A percentile compares a stretch with the other conserved stretches of the same genome.
These are phyloP conservation scores for Centella asiatica DNA, from an alignment of 129 eudicot species.

Conservation along the genomic window DNA sequence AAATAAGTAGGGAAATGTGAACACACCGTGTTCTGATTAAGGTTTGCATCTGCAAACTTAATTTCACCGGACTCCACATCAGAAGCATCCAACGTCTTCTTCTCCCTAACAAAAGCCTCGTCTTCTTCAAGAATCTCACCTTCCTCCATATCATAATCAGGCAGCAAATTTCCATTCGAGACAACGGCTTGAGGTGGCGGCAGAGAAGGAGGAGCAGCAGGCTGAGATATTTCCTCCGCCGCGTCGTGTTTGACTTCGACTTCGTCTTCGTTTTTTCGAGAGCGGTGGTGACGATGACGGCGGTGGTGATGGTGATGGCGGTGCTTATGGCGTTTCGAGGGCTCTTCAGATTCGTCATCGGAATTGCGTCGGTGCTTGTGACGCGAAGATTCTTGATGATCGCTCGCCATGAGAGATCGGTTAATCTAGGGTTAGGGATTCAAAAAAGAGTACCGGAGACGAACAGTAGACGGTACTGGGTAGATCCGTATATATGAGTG, in stretches of 20 bases:
- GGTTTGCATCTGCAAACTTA: conserved; percentile 3
- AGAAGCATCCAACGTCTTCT: conserved; percentile 27
- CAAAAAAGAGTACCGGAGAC: neutral
- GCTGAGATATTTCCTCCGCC: conserved; percentile 15
- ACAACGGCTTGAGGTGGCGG: conserved; percentile 3
- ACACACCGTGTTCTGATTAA: conserved; percentile 44
- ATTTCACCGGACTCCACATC: conserved; percentile 77
- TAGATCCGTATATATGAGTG: neutral
- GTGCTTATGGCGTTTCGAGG: conserved; percentile 63
- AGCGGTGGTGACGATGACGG: conserved; percentile 21
- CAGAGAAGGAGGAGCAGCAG: conserved; percentile 17
- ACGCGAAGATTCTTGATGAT: conserved; percentile 38
- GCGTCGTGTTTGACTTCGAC: conserved; percentile 25
- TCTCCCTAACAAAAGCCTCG: conserved; percentile 14
- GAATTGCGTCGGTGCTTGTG: conserved; percentile 66
- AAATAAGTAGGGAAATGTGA: conserved; percentile 15
- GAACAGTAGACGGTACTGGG: neutral
- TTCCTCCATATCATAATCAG: conserved; percentile 91
- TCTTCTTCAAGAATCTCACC: conserved; percentile 93
- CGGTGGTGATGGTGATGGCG: conserved; percentile 30
- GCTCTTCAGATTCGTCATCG: conserved; percentile 56
- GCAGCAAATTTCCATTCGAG: conserved; percentile 17
- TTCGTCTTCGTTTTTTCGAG: conserved; percentile 31
- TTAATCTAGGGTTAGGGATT: conserved; percentile 5
- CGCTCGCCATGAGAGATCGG: conserved; percentile 48